These are phyloP conservation scores for Caryopteris hybrid DNA, from an alignment of 305 asterid species.

Conservation along the genomic window DNA sequence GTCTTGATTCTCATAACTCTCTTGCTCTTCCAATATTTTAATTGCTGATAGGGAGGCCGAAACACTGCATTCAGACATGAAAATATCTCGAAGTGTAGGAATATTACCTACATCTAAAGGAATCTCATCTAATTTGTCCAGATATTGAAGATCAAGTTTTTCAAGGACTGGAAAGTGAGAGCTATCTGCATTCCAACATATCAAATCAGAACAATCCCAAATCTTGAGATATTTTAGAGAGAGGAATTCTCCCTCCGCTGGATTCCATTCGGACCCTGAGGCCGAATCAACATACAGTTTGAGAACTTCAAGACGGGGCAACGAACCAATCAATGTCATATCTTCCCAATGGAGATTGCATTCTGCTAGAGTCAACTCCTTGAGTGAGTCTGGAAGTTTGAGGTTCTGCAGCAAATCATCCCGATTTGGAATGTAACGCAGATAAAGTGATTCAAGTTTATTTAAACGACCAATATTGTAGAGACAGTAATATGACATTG, in stretches of 20 bases:
- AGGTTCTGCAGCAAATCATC: background rate
- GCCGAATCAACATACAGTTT: background rate
- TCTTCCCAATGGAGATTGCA: background rate
- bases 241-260: background rate
- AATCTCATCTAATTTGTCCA: background rate
- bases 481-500: background rate
- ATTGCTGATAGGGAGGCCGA: background rate
- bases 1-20: background rate
- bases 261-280: background rate
- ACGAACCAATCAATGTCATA: background rate
- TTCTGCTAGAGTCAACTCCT: background rate
- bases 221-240: background rate
- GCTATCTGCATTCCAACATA: background rate
- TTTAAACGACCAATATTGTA: background rate
- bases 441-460: background rate
- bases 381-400: background rate
- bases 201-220: background rate
- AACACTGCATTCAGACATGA: background rate
- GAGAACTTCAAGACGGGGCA: background rate
- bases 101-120: background rate
- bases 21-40: background rate
- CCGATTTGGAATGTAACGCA: background rate
- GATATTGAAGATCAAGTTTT: background rate
- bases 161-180: background rate
- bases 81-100: background rate